These are phyloP conservation scores for Phyllosticta citriasiana DNA, from an alignment of 2,329 filamentous ascomycete genomes.

Conservation along the genomic window DNA sequence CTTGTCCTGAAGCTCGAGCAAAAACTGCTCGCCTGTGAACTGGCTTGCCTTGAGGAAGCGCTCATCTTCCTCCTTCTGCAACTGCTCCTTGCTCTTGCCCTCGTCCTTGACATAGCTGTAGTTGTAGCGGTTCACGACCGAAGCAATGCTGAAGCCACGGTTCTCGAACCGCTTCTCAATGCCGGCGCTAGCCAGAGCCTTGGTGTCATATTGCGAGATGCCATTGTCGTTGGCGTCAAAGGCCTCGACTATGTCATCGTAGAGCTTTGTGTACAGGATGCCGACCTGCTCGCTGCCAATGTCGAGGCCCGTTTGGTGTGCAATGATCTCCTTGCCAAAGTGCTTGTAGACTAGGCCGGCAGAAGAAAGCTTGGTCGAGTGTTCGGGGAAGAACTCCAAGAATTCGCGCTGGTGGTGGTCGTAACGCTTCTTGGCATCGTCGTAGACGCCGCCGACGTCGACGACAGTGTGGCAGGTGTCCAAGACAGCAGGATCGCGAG, in stretches of 20 bases:
- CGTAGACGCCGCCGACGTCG: slow-evolving; percentile 94
- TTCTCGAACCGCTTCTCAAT: slow-evolving; percentile 75
- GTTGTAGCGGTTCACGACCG: slow-evolving; percentile 79
- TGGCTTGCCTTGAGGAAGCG: slow-evolving; percentile 67
- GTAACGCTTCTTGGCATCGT: slow-evolving; percentile 65
- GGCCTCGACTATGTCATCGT: slow-evolving; percentile 87
- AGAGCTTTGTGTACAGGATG: slow-evolving; percentile 78
- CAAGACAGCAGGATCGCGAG: slow-evolving; percentile 71
- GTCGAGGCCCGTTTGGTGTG: slow-evolving; percentile 50
- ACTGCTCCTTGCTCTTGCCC: slow-evolving; percentile 27
- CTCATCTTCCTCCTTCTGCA: slow-evolving; percentile 66
- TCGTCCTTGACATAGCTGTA: slow-evolving; percentile 42
- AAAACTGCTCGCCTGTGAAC: slow-evolving; percentile 85
- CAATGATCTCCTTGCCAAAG: slow-evolving; percentile 79
- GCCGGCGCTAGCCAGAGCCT: slow-evolving; percentile 56
- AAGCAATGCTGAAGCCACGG: slow-evolving; percentile 73
- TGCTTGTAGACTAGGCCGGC: slow-evolving; percentile 94
- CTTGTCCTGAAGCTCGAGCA: slow-evolving; percentile 68
- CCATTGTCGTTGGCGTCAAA: slow-evolving; percentile 98
- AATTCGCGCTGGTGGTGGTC: slow-evolving; percentile 98
- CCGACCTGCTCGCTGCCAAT: slow-evolving; percentile 57
- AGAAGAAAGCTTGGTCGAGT: slow-evolving; percentile 75
- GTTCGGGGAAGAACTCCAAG: slow-evolving; percentile 70
- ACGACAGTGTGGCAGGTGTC: slow-evolving; percentile 86
- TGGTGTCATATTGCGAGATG: slow-evolving; percentile 69